Base-by-base conservation (phyloP, 345 rosid species). In the Eucalyptus tenuipes region DNA sequence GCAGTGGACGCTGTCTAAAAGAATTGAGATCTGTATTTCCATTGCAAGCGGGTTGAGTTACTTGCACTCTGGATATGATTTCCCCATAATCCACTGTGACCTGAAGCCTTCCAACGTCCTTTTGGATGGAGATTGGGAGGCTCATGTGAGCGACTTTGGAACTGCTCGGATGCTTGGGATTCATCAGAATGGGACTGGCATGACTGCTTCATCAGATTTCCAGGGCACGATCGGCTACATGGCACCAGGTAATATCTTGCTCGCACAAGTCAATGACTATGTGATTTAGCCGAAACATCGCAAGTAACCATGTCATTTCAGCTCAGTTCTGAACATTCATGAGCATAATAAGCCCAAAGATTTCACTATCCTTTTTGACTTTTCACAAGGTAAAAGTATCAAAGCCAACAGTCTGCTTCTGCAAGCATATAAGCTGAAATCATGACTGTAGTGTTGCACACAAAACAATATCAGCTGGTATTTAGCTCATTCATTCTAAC, bases 141-240 rank as follows among this genome's bases (percentile, higher is more conserved):
- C 97, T 47, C 96, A 95, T 90, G 99, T 96, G n/a, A 94, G 99
- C 44, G 99, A 97, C 90, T 97, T 97, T n/a, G 99, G 99, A 75
- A 97, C 99, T 31, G 97, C 99, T 87, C 93, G 97, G 68, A 95
- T 97, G 85, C 92, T 96, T 48, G 96, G 94, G 84, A 64, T 94
- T 71, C 95, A 93, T 71, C 92, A 94, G 37, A 94, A 92, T 85
- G 95, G 93, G 71, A 93, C 88, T 61, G 93, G 89, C 87, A 87
- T 92, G n/a, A 92, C 94, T 31, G 88, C 96, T 33, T 87, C 96
- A 14, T 92, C 94, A 86, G 95, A 96, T 53, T 96, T 97, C 88
- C 88, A 95, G 89, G 99, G 99, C 93, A 97, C 99, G 11, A 92
- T 96, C 31, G 99, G 99, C 88, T 97, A 97, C 94, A 86, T 97